Evolutionary conservation across 352 stramenopile genomes (phyloP).

Genomic region (Pilasporangium apinafurcum): DNA sequence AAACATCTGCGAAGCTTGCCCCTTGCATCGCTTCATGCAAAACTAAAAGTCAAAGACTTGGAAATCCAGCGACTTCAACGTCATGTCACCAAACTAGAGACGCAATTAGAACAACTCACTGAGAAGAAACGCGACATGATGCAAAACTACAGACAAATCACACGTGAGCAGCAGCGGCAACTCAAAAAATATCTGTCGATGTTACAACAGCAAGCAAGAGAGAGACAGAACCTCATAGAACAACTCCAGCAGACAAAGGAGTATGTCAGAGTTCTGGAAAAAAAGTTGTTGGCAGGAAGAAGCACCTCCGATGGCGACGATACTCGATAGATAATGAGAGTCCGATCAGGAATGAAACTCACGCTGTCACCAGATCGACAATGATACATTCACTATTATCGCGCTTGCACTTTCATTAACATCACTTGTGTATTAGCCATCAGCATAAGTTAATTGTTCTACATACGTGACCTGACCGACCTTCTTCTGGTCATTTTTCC

Average conservation of each 20-base stretch:
- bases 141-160: conserved; percentile 21
- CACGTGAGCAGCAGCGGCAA: conserved; percentile 19
- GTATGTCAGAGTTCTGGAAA: conserved; percentile 25
- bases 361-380: no score
- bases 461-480: no score
- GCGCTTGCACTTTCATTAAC: no score
- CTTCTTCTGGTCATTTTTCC: no score
- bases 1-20: conserved; percentile 17
- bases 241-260: conserved; percentile 10
- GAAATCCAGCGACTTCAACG: conserved; percentile 24
- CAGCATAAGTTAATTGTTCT: no score
- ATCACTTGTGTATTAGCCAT: no score
- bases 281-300: conserved; percentile 13
- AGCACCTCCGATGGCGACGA: no score
- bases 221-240: conserved; percentile 16
- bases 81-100: conserved; percentile 16
- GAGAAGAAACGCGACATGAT: conserved; percentile 19
- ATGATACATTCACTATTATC: no score
- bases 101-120: conserved; percentile 9
- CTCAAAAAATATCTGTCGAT: conserved; percentile 30
- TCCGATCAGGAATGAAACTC: no score
- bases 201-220: conserved; percentile 13
- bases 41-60: conserved; percentile 23
- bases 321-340: no score
- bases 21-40: conserved; percentile 29